Percentiles rank a stretch among this genome's conserved stretches.
Conservation (phyloP, 345 rosid genomes). For the Lepidium sativum region DNA sequence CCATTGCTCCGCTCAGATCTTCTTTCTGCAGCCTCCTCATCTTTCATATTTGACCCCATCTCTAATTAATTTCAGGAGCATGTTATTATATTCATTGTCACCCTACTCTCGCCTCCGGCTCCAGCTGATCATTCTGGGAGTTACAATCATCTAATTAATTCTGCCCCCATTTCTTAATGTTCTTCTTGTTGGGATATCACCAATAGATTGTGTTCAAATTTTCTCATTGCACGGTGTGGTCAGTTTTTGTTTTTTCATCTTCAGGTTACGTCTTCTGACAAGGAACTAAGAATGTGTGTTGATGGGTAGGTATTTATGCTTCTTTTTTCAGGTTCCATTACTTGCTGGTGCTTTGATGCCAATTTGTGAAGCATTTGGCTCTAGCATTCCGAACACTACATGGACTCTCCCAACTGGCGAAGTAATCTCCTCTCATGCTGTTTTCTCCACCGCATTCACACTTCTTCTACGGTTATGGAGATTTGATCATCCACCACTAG, state of each 20-base stretch:
- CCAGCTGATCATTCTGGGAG: slow-evolving; percentile 64
- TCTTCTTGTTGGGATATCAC: slow-evolving; percentile 83
- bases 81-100: slow-evolving; percentile 55
- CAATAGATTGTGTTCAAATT: slow-evolving; percentile 80
- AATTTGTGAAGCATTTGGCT: slow-evolving; percentile 91
- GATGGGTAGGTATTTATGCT: slow-evolving; percentile 5
- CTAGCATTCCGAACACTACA: slow-evolving; percentile 44
- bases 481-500: slow-evolving; percentile 75
- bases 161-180: slow-evolving; percentile 72
- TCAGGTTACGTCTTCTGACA: background rate
- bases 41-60: slow-evolving; percentile 5
- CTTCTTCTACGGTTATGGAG: slow-evolving; percentile 87
- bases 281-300: background rate
- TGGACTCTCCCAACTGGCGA: slow-evolving; percentile 78
- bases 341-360: slow-evolving; percentile 90
- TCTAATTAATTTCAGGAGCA: slow-evolving; percentile 66
- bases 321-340: slow-evolving; percentile 54
- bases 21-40: slow-evolving; percentile 8
- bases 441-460: slow-evolving; percentile 83
- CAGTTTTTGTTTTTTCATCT: slow-evolving; percentile 24
- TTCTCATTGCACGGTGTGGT: slow-evolving; percentile 90
- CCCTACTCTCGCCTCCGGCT: slow-evolving; percentile 65
- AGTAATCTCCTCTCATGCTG: slow-evolving; percentile 61
- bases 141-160: slow-evolving; percentile 66
- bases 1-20: background rate